Base-by-base conservation (phyloP, 352 stramenopile genomes). In the Pythium grandisporangium region DNA sequence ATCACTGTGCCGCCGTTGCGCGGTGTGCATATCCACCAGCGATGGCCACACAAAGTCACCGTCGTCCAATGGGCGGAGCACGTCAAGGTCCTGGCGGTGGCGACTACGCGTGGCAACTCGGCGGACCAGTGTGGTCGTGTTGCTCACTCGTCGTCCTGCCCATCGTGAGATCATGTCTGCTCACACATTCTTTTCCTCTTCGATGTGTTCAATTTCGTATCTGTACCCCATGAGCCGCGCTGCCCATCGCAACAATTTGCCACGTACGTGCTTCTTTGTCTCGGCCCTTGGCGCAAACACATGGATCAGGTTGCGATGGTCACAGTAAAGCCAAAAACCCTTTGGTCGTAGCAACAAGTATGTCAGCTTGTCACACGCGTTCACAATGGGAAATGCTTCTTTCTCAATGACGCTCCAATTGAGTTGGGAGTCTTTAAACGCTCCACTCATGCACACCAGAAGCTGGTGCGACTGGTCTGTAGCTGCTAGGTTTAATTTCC, bases 351-450 rank as follows among this genome's bases (percentile, higher is more conserved):
- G 14, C 27, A 64, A 29, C 25, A 60, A 33, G 21, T 58, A 60
- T 2, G 36, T 32, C 0, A 61, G 36, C 19, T 43, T 51, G 23
- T 53, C 34, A 39, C 50, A 60, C 12, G 45, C 44, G 2, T 5
- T 30, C 2, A 52, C 39, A 44, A 64, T 61, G 10, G 50, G 45
- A 26, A 55, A 56, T 4, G 23, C 53, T 50, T 53, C 49, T 49
- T 63, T 56, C 30, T 63, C 54, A 5, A 60, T 46, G n/a, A 60
- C 38, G 16, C 22, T 42, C 55, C 55, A 60, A 3, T 55, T 33
- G 6, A 26, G 2, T 19, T 55, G 33, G 5, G 48, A 14, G 1
- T 49, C 49, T 4, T 6, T 35, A 23, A 63, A 63, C 20, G 48
- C 37, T n/a, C 50, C 51, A 14, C 55, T 41, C 22, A 46, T 37